These are phyloP conservation scores for Boletus calvinii DNA, from an alignment of 1,284 basidiomycete genomes.

Conservation along the genomic window DNA sequence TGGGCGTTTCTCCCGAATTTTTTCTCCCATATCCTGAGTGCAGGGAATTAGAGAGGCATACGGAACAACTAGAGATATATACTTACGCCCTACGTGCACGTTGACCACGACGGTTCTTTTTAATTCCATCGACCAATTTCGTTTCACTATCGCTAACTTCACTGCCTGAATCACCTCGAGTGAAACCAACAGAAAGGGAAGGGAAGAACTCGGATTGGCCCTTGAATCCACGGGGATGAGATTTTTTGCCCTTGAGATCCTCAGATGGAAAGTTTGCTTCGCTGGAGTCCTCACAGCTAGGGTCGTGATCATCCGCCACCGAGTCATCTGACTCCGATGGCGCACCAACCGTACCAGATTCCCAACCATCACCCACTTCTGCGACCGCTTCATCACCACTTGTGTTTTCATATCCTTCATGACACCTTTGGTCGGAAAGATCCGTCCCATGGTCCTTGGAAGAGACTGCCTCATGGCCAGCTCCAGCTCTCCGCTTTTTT, in stretches of 20 bases:
- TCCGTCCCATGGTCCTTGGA: constrained; percentile 1
- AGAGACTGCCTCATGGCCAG: not conserved
- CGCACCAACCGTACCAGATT: constrained; percentile 51
- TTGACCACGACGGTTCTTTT: constrained; percentile 92
- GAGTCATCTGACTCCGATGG: constrained; percentile 37
- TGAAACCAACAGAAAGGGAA: constrained; percentile 82
- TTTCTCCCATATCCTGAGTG: constrained; percentile 90
- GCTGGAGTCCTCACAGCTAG: constrained; percentile 26
- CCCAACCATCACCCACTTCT: constrained; percentile 53
- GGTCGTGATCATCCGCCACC: constrained; percentile 38
- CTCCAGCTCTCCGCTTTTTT: constrained; percentile 11
- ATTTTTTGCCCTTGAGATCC: constrained; percentile 14
- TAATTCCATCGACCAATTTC: constrained; percentile 52
- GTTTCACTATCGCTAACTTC: constrained; percentile 74
- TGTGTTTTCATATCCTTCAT: constrained; percentile 30
- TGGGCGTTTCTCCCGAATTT: constrained; percentile 91
- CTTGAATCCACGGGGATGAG: constrained; percentile 14
- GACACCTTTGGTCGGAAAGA: constrained; percentile 34
- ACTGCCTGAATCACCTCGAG: constrained; percentile 75
- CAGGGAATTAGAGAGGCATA: constrained; percentile 11
- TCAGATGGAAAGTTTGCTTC: constrained; percentile 12
- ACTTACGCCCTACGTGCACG: constrained; percentile 88
- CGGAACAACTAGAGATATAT: not conserved
- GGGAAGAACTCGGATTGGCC: constrained; percentile 82
- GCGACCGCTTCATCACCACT: constrained; percentile 14